These are phyloP conservation scores for Coemansia sp. DNA, from an alignment of 192 early-diverging fungal species.

Conservation along the genomic window DNA sequence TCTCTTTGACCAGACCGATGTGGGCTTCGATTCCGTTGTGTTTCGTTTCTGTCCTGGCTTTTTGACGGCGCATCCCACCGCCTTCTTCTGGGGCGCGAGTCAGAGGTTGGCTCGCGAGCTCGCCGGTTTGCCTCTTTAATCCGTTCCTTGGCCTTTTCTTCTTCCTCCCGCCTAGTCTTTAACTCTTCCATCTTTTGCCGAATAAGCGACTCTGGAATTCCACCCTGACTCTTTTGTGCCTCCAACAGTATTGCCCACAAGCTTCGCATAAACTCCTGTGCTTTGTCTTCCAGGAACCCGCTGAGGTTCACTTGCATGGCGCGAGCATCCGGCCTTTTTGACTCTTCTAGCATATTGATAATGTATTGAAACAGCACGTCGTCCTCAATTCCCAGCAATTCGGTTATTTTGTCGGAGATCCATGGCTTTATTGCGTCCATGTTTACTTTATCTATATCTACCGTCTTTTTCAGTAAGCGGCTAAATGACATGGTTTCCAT, in stretches of 20 bases:
- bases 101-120: constrained; percentile 1
- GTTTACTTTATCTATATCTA: constrained; percentile 85
- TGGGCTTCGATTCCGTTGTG: too few species aligned
- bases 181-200: constrained; percentile 86
- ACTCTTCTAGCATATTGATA: constrained; percentile 75
- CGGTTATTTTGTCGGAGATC: constrained; percentile 70
- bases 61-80: constrained; percentile 26
- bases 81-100: constrained; percentile 17
- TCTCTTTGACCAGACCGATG: too few species aligned
- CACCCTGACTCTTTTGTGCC: constrained; percentile 76
- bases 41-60: neutral
- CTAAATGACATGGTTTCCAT: constrained; percentile 23
- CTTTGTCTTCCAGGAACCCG: constrained; percentile 85
- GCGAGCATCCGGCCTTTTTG: constrained; percentile 76
- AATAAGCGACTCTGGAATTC: constrained; percentile 83
- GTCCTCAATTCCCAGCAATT: constrained; percentile 88
- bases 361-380: constrained; percentile 89
- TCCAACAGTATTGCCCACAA: constrained; percentile 90
- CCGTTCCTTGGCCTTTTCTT: constrained; percentile 19
- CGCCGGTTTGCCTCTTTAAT: constrained; percentile 19
- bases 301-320: constrained; percentile 93
- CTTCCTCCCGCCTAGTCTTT: constrained; percentile 34
- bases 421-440: constrained; percentile 83
- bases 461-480: constrained; percentile 27
- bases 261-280: constrained; percentile 76